Evolutionary conservation across 305 asterid species (phyloP).

Genomic region (Fraxinus sp.): DNA sequence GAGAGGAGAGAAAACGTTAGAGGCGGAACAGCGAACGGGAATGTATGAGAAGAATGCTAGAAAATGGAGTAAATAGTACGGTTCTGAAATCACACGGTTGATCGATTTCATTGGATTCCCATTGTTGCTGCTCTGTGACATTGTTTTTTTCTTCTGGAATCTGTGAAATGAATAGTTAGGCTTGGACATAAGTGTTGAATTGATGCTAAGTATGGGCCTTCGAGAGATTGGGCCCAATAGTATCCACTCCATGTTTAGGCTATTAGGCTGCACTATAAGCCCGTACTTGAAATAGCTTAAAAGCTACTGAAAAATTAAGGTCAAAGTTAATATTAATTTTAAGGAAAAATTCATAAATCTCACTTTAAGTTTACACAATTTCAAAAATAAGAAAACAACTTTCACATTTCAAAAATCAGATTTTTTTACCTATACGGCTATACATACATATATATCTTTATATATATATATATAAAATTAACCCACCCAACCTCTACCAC

Average conservation of each 20-base stretch:
- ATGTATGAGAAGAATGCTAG: slow-evolving; percentile 72
- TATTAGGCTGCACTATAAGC: not conserved
- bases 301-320: not conserved
- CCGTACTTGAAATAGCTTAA: not conserved
- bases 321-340: not conserved
- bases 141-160: slow-evolving; percentile 10
- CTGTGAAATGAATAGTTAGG: not conserved
- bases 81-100: slow-evolving; percentile 62
- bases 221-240: not conserved
- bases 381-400: no score
- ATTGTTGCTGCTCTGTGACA: slow-evolving; percentile 28
- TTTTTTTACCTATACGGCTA: no score
- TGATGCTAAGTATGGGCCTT: not conserved
- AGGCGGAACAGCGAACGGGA: slow-evolving; percentile 67
- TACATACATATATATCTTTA: no score
- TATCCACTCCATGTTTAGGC: not conserved
- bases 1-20: slow-evolving; percentile 43
- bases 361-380: no score
- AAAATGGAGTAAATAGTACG: slow-evolving; percentile 64
- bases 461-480: no score
- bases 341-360: no score
- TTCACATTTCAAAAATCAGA: no score
- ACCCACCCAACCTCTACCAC: no score
- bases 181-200: not conserved
- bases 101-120: slow-evolving; percentile 42